Conservation (phyloP, 495 filamentous ascomycete genomes). For the Tuber microsphaerosporum region DNA sequence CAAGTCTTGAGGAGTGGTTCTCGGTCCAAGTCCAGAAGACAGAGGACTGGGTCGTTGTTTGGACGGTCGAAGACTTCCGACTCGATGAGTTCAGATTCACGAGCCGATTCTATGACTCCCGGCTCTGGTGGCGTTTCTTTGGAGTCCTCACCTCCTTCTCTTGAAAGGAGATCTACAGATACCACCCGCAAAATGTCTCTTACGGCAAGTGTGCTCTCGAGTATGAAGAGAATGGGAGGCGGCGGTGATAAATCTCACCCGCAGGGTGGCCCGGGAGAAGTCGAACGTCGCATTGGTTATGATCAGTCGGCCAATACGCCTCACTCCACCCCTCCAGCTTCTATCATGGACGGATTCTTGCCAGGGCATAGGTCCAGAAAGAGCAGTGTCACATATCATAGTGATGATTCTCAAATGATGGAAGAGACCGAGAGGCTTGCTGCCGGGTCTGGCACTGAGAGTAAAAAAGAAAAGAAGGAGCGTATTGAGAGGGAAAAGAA, state of each 20-base stretch:
- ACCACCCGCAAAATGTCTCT: neutral
- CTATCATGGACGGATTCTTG: neutral
- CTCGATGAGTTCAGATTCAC: neutral
- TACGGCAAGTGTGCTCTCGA: neutral
- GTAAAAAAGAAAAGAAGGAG: slow-evolving; percentile 10
- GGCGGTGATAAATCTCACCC: neutral
- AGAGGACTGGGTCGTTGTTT: neutral
- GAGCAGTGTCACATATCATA: neutral
- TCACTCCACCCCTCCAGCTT: neutral
- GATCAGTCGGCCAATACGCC: neutral
- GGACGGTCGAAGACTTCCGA: neutral
- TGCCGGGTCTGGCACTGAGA: neutral
- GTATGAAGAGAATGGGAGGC: neutral
- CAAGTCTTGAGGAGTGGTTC: neutral
- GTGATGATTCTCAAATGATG: slow-evolving; percentile 1
- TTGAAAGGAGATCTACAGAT: neutral
- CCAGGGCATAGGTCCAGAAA: neutral
- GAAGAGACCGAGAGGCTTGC: slow-evolving; percentile 1
- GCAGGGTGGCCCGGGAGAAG: neutral
- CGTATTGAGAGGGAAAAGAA: slow-evolving; percentile 20
- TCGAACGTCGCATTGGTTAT: neutral
- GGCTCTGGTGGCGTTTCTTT: neutral
- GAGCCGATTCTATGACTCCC: neutral
- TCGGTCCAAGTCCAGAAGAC: neutral
- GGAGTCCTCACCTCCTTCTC: neutral